Evolutionary conservation across 1,284 basidiomycete genomes (phyloP), one percentile per base, ranked within the genome.

Genomic region (Entoloma clypeatum): DNA sequence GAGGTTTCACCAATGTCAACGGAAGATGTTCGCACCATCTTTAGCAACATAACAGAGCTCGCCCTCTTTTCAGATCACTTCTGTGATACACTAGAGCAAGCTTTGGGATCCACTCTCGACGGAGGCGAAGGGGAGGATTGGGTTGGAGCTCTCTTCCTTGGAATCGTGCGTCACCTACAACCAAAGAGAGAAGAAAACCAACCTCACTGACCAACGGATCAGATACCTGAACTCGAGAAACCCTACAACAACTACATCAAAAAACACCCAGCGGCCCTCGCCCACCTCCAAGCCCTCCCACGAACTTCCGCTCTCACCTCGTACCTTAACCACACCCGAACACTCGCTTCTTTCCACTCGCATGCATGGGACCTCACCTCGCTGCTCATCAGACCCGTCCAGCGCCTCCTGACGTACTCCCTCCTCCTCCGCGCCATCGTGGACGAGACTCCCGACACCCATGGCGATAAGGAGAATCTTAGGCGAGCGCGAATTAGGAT

Each of bases 291-390:
- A 41, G 58, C 71, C n/a, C 61, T 81, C 10, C 72, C 73, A 7
- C 64, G 71, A 47, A 78, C 78, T 1, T 74, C 77, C 7, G 73
- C 79, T 3, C 67, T 86, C n/a, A 65, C 69, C 3, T 64, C 73
- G 1, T 88, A 90, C 61, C 71, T 92, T 23, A 61, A 75, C 10
- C 79, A 82, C 17, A 86, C 85, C 19, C 81, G 81, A 58, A 67
- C 67, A 3, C 69, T 82, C 27, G 82, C 89, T 10, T 78, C 84
- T 14, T 72, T 77, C 4, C 74, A 84, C 32, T 88, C 92, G 1
- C 87, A 92, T 55, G 90, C 92, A 1, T 97, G 93, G 94, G 93
- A 97, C 61, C 77, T 97, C 31, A 76, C 87, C 5, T 95, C 92
- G 1, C 76, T 96, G 46, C 80, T 96, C 45, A 96, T 92, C 62